Conservation (phyloP, 495 filamentous ascomycete genomes). For the Clohesyomyces aquaticus region DNA sequence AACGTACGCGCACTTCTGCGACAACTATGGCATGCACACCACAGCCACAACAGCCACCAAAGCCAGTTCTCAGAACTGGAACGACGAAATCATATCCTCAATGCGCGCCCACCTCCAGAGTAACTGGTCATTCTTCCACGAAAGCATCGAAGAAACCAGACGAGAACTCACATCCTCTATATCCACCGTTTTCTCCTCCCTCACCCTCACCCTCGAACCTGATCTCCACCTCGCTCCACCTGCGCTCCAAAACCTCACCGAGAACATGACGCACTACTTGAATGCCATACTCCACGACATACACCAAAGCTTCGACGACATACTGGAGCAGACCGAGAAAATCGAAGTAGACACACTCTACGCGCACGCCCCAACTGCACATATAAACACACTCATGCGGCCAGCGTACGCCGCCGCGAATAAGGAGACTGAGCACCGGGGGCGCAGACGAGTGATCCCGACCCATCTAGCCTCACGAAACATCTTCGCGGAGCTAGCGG, state of each 20-base stretch:
- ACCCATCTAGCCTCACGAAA: too few species aligned
- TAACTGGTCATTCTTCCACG: conserved; percentile 26
- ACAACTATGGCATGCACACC: conserved; percentile 17
- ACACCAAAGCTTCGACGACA: conserved; percentile 16
- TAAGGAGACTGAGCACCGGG: neutral
- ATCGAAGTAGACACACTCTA: conserved; percentile 24
- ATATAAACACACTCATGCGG: conserved; percentile 28
- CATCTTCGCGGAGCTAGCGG: too few species aligned
- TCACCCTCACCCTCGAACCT: neutral
- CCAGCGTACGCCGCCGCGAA: conserved; percentile 23
- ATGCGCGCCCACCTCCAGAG: conserved; percentile 28
- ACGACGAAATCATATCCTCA: conserved; percentile 24
- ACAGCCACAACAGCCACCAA: conserved; percentile 4
- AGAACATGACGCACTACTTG: conserved; percentile 1
- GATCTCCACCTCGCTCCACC: neutral
- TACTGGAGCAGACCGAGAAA: conserved; percentile 24
- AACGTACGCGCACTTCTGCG: conserved; percentile 25
- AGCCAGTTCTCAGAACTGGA: conserved; percentile 18
- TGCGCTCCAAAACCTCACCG: conserved; percentile 18
- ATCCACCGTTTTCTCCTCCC: conserved; percentile 7
- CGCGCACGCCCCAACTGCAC: conserved; percentile 23
- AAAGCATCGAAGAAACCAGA: conserved; percentile 9
- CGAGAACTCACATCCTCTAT: conserved; percentile 18
- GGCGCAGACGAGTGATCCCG: too few species aligned
- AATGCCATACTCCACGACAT: conserved; percentile 19